Percentiles rank a stretch among this genome's conserved stretches.
Evolutionary conservation across 176 grass and related monocot species (phyloP).

Genomic region (Aegilops tauschii): DNA sequence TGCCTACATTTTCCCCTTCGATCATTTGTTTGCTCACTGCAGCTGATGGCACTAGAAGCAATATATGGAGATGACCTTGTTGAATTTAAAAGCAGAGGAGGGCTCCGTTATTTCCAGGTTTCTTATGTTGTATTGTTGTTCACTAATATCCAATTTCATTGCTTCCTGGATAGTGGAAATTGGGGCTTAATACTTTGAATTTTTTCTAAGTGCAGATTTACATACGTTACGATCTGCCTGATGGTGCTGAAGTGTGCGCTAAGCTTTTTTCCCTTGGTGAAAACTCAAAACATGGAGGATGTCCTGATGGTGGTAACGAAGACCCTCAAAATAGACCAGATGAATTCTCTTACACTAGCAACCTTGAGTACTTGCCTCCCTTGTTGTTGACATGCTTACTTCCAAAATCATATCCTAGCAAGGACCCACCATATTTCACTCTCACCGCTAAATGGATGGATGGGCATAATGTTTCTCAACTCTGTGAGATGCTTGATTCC

Average conservation of each 20-base stretch:
- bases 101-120: constrained; percentile 53
- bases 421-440: constrained; percentile 49
- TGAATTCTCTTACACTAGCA: constrained; percentile 38
- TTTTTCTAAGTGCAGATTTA: constrained; percentile 17
- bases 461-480: constrained; percentile 29
- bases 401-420: constrained; percentile 51
- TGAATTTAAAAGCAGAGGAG: constrained; percentile 31
- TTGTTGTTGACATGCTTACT: constrained; percentile 50
- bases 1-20: not conserved
- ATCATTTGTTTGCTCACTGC: not conserved
- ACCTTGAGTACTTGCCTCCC: constrained; percentile 46
- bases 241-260: not conserved
- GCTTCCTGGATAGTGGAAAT: not conserved
- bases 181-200: not conserved
- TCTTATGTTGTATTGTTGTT: not conserved
- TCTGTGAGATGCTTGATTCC: constrained; percentile 52
- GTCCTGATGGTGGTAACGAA: not conserved
- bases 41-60: constrained; percentile 57
- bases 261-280: constrained; percentile 14
- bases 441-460: constrained; percentile 57
- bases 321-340: constrained; percentile 7
- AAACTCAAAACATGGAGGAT: not conserved
- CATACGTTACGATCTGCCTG: constrained; percentile 25
- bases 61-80: constrained; percentile 46
- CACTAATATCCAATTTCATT: not conserved